Conservation (phyloP, 2,329 filamentous ascomycete species). For the Phyllosticta paracitricarpa region DNA sequence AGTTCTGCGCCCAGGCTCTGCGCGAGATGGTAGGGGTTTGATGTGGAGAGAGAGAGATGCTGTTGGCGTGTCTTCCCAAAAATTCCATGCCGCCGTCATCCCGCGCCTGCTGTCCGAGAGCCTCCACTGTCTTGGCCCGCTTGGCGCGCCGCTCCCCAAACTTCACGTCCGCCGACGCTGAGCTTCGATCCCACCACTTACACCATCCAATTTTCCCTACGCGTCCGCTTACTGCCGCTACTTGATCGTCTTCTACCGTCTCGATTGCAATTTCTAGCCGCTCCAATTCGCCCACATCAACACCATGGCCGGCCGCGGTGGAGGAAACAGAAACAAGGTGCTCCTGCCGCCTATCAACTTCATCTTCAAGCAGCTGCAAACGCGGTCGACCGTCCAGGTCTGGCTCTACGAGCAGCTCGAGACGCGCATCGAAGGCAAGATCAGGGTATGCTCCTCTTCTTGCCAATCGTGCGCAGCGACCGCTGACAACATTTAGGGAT, state of each 20-base stretch:
- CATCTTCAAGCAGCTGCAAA: conserved; percentile 84
- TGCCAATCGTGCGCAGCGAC: background rate
- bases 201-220: background rate
- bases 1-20: background rate
- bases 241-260: background rate
- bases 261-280: background rate
- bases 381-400: conserved; percentile 77
- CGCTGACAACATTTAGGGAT: conserved; percentile 51
- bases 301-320: conserved; percentile 46
- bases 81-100: conserved; percentile 9
- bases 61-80: conserved; percentile 3
- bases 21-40: background rate
- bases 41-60: background rate
- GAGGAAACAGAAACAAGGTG: conserved; percentile 49
- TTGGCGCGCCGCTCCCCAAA: conserved; percentile 6
- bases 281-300: conserved; percentile 8
- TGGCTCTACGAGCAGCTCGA: conserved; percentile 96
- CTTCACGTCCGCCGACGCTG: background rate
- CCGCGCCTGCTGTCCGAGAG: conserved; percentile 1
- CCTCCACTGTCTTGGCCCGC: background rate
- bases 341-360: conserved; percentile 73
- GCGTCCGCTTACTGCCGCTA: background rate
- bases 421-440: conserved; percentile 92
- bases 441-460: conserved; percentile 51
- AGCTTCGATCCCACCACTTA: background rate